Evolutionary conservation across 495 filamentous ascomycete species (phyloP), one percentile per base, ranked within the genome.

Genomic region (Trichoderma erinaceum): DNA sequence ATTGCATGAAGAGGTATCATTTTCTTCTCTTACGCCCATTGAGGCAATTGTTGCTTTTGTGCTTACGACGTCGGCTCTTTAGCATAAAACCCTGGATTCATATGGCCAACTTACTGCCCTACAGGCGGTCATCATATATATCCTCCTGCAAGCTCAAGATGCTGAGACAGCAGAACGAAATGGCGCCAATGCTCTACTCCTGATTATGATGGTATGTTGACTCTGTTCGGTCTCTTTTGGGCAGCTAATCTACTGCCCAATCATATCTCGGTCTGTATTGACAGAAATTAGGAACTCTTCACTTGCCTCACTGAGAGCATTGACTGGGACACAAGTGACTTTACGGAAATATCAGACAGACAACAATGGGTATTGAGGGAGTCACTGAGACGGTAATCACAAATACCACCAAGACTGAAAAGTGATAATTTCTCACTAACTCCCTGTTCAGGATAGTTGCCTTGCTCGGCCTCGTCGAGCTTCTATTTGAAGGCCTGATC

Each of bases 81-180:
- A 64, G 63, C 41, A 64, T 41, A 29, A 64, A n/a, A 64, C 10
- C 18, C 18, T 35, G 5, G 63, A 64, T 29, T n/a, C 21, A n/a
- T 64, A n/a, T 13, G 29, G 18, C 6, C 38, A 35, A 27, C 23
- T 64, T n/a, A 11, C 29, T n/a, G 23, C 63, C 29, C 13, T 64
- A 29, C 63, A 64, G 15, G 63, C 29, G 25, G 23, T 64, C 12
- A 38, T 27, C 63, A 64, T 64, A 29, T 64, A 64, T 38, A 64
- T 64, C 23, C 23, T 64, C 6, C 63, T 64, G 0, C 63, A 64
- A 35, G 63, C 63, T 35, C 18, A n/a, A n/a, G 63, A 64, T 7
- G 2, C 63, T 5, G 63, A 64, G 27, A 32, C 63, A 29, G 38
- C 38, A 6, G 63, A 29, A 35, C 4, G 43, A 46, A 46, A 46